These are phyloP conservation scores for Alternaria ventricosa DNA, from an alignment of 2,329 filamentous ascomycete genomes.

Conservation along the genomic window DNA sequence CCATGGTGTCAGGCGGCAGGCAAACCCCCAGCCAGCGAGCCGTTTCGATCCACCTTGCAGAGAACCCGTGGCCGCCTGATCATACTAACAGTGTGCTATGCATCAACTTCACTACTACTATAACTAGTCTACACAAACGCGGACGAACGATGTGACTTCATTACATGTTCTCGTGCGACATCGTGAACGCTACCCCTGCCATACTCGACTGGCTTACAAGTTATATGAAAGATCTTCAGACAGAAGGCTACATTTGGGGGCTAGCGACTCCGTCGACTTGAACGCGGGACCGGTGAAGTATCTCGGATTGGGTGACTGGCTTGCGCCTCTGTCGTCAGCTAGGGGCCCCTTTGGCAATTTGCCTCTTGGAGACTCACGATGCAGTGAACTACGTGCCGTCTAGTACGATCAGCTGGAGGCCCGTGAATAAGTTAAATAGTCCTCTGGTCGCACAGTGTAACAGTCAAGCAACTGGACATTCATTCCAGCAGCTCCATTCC, in stretches of 20 bases:
- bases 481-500: not conserved
- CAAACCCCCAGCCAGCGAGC: not conserved
- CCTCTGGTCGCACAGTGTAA: not conserved
- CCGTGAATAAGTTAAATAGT: conserved; percentile 1
- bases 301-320: not conserved
- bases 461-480: not conserved
- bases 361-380: not conserved
- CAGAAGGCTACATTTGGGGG: not conserved
- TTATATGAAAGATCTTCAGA: not conserved
- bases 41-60: not conserved
- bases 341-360: not conserved
- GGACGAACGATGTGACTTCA: not conserved
- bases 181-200: not conserved
- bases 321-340: not conserved
- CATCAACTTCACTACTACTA: not conserved
- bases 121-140: not conserved
- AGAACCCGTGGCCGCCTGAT: not conserved
- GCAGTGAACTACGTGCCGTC: not conserved
- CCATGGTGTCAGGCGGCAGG: not conserved
- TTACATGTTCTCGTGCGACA: not conserved
- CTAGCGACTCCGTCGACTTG: not conserved
- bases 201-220: not conserved
- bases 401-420: not conserved
- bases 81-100: not conserved
- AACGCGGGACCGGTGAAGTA: not conserved